phyloP scores from a whole-genome alignment of 129 eudicot genomes.

The Arctium minus region DNA sequence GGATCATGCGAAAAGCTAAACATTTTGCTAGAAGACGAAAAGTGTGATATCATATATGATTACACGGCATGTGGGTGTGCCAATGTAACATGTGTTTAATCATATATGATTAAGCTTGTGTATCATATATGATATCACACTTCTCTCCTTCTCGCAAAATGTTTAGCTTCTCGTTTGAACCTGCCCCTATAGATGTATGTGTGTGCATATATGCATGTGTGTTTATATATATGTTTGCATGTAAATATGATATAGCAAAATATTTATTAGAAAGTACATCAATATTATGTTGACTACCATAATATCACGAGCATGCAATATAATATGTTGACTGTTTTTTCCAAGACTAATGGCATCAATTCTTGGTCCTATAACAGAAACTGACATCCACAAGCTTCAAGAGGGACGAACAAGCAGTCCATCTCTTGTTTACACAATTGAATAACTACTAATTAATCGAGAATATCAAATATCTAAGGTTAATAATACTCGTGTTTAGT shows the following conservation, averaged over 20 bases:
- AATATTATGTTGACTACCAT: not conserved
- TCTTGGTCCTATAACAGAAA: not conserved
- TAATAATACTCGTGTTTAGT: not conserved
- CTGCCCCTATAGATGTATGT: too few species aligned
- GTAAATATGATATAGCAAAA: not conserved
- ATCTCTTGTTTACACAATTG: not conserved
- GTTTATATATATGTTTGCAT: not conserved
- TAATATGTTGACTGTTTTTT: not conserved
- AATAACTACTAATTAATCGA: not conserved
- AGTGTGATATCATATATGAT: too few species aligned
- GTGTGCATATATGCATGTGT: too few species aligned
- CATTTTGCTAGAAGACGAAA: too few species aligned
- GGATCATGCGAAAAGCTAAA: too few species aligned
- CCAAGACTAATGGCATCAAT: not conserved
- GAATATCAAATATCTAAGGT: not conserved
- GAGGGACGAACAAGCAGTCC: not conserved
- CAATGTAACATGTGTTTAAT: too few species aligned
- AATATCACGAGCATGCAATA: not conserved
- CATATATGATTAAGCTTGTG: too few species aligned
- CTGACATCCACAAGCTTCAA: not conserved
- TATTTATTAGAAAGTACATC: not conserved
- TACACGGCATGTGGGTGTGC: too few species aligned
- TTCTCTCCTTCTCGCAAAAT: too few species aligned
- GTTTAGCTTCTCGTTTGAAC: too few species aligned
- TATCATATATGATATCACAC: too few species aligned